Base-by-base conservation (phyloP, 2,329 filamentous ascomycete species). In the Ramichloridium luteum region DNA sequence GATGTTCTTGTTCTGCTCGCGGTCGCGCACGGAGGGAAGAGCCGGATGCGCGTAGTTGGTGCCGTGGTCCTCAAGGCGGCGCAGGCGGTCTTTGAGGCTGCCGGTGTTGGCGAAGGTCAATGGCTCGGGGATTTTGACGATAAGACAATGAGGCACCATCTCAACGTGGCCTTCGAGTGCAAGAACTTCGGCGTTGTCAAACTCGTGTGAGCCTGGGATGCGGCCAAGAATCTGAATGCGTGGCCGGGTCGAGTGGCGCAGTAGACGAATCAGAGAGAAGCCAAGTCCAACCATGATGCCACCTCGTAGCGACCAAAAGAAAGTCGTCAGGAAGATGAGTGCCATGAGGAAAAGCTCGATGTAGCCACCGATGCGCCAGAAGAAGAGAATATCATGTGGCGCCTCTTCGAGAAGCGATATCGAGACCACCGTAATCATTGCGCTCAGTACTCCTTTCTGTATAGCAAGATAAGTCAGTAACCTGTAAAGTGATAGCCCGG, bases 71-170 rank as follows among this genome's bases (percentile, higher is more conserved):
- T 96, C 90, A 2, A 98, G 67, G 5, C 90, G 67, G 4, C 80
- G 70, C 8, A 98, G 67, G 3, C 90, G 72, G 31, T 77, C 79
- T 57, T 92, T 93, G 27, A 98, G 64, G 45, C 90, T 82, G 13
- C 51, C 90, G 0, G 90, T 96, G 55, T 98, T 98, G 50, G 88
- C 88, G 55, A 98, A 98, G 0, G 88, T 96, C 30, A 98, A 64
- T 0, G 90, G 90, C 53, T 98, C 90, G 0, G 90, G 88, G 34
- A 98, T 96, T 64, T 96, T 96, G 48, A 96, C 84, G 38, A 98
- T 93, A 6, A 98, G 64, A 38, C 82, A 92, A 11, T 88, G 83
- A 43, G 94, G 86, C 32, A 94, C 71, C 48, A 93, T 86, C 54
- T 96, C 88, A 3, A 96, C 67, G 16, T 44, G 34, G 9, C 32